Conservation (phyloP, 2,329 filamentous ascomycete species). For the Fusarium euwallaceae region DNA sequence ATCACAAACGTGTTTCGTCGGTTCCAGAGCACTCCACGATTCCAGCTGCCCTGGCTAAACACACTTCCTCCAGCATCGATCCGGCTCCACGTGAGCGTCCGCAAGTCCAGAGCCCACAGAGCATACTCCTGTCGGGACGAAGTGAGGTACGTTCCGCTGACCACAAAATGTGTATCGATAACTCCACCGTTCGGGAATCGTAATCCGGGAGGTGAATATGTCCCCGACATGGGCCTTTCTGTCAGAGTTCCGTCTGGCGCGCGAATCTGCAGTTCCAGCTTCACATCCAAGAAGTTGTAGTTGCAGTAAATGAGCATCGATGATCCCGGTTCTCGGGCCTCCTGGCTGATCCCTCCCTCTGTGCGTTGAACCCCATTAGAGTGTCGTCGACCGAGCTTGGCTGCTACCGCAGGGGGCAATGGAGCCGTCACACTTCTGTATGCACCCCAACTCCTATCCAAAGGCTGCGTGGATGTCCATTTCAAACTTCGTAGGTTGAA, state of each 20-base stretch:
- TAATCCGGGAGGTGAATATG: slow-evolving; percentile 89
- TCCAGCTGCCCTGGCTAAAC: slow-evolving; percentile 98
- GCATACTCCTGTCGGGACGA: slow-evolving; percentile 99
- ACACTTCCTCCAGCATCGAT: slow-evolving; percentile 96
- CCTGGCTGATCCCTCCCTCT: slow-evolving; percentile 65
- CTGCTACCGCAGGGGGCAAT: slow-evolving; percentile 74
- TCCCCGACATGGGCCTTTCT: slow-evolving; percentile 90
- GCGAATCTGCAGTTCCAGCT: slow-evolving; percentile 91
- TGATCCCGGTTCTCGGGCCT: slow-evolving; percentile 68
- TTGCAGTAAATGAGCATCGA: slow-evolving; percentile 99
- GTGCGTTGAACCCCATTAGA: slow-evolving; percentile 55
- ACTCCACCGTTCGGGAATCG: slow-evolving; percentile 96
- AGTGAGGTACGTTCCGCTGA: slow-evolving; percentile 96
- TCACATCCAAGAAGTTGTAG: slow-evolving; percentile 98
- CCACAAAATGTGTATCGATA: slow-evolving; percentile 95
- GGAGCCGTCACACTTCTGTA: slow-evolving; percentile 96
- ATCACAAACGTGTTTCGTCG: slow-evolving; percentile 96
- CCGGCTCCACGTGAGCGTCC: slow-evolving; percentile 90
- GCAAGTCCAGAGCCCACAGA: slow-evolving; percentile 92
- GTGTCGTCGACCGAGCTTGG: slow-evolving; percentile 75
- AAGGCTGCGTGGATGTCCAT: slow-evolving; percentile 90
- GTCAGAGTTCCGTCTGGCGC: slow-evolving; percentile 84
- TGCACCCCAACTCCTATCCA: slow-evolving; percentile 94
- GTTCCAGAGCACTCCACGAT: slow-evolving; percentile 93
- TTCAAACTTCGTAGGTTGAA: slow-evolving; percentile 96